Evolutionary conservation across 768 basidiomycete species (phyloP).

Genomic region (Suillus subaureus): DNA sequence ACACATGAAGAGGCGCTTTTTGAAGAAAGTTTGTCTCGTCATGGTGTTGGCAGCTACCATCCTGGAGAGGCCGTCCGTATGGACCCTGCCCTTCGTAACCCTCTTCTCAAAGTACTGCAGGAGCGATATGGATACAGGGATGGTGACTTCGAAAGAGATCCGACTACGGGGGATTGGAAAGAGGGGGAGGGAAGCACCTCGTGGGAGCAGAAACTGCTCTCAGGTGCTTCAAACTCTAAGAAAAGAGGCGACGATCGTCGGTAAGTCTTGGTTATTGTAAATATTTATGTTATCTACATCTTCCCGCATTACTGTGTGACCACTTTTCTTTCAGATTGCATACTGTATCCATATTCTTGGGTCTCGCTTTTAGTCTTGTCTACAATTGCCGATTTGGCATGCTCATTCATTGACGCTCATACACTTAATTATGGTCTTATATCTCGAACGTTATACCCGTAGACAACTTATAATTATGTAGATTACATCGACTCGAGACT

Average conservation of each 20-base stretch:
- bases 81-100: constrained; percentile 85
- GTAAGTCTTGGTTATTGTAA: constrained; percentile 16
- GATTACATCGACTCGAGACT: not conserved
- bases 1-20: constrained; percentile 84
- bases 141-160: constrained; percentile 82
- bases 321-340: constrained; percentile 5
- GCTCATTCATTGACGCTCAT: not conserved
- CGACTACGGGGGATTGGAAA: constrained; percentile 64
- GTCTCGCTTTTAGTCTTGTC: not conserved
- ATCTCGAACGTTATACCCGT: not conserved
- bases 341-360: constrained; percentile 6
- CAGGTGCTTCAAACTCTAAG: constrained; percentile 38
- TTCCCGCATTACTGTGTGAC: not conserved
- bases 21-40: constrained; percentile 80
- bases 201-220: constrained; percentile 63
- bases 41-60: constrained; percentile 78
- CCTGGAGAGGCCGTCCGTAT: constrained; percentile 87
- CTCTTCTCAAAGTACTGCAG: constrained; percentile 71
- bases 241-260: constrained; percentile 44
- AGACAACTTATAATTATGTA: constrained; percentile 3
- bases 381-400: not conserved
- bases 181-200: constrained; percentile 60
- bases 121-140: constrained; percentile 77
- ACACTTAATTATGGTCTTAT: not conserved
- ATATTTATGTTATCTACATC: constrained; percentile 2